Evolutionary conservation across 2,329 filamentous ascomycete species (phyloP).

Genomic region (Truncatella angustata): DNA sequence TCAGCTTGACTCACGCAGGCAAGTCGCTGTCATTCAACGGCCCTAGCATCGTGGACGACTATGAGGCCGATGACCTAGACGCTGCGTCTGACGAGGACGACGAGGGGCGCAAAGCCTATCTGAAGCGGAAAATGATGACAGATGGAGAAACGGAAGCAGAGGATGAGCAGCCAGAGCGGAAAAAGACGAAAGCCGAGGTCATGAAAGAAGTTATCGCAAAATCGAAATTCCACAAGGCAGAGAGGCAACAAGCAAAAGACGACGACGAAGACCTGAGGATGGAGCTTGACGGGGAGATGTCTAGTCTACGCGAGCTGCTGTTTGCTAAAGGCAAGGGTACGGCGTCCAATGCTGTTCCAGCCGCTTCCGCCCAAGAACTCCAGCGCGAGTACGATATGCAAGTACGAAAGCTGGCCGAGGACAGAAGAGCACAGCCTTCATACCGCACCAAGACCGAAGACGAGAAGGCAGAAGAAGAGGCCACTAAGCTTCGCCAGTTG

Average conservation of each 20-base stretch:
- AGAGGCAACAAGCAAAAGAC: conserved; percentile 88
- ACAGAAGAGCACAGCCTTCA: conserved; percentile 80
- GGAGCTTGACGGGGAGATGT: conserved; percentile 80
- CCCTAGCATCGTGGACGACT: conserved; percentile 64
- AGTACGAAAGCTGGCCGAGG: conserved; percentile 77
- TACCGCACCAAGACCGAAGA: conserved; percentile 90
- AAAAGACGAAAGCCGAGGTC: conserved; percentile 94
- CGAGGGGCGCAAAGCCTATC: conserved; percentile 47
- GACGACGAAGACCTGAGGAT: conserved; percentile 86
- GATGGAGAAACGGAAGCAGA: conserved; percentile 48
- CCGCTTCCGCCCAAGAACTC: conserved; percentile 62
- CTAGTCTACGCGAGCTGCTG: conserved; percentile 72
- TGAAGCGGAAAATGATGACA: conserved; percentile 55
- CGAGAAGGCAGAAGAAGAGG: conserved; percentile 76
- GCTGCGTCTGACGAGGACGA: conserved; percentile 59
- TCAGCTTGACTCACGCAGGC: conserved; percentile 79
- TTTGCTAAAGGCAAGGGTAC: conserved; percentile 43
- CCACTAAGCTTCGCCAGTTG: conserved; percentile 71
- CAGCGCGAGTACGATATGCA: conserved; percentile 87
- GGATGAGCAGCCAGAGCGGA: conserved; percentile 69
- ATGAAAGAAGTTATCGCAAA: conserved; percentile 98
- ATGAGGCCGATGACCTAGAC: conserved; percentile 72
- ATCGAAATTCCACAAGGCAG: conserved; percentile 92
- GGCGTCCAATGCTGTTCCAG: conserved; percentile 25
- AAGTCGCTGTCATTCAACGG: conserved; percentile 66